Evolutionary conservation across 495 filamentous ascomycete species (phyloP), one percentile per base, ranked within the genome.

Genomic region (Aspergillus kassunensis): DNA sequence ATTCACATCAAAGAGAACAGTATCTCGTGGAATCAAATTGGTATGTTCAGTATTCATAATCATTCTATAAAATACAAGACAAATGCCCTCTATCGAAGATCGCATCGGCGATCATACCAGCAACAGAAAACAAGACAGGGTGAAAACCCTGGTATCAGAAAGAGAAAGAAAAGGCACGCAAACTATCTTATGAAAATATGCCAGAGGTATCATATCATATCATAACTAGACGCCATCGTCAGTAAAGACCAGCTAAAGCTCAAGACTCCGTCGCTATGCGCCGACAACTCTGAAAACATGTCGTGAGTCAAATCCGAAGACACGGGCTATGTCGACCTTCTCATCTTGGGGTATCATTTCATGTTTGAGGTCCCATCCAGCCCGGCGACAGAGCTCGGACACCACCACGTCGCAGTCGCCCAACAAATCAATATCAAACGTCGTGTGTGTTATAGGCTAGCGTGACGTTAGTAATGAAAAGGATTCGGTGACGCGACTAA

Each of bases 391-490:
- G 20, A 99, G 83, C 71, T 97, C 95, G 0, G 84, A 82, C 3
- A 97, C 89, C 27, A 97, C 83, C 16, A 88, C 81, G 61, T 99
- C 93, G 66, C 93, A 97, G 58, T 96, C 89, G 21, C 93, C 93
- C 37, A 97, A 76, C 35, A 99, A 74, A 67, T 96, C 90, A 50
- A 99, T 86, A 67, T 99, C 93, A 44, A 99, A 99, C 56, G 91
- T 87, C 47, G 95, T 84, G 62, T 97, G 93, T 5, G 76, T 77
- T 21, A 96, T 89, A 20, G 89, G 87, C 75, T 89, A 27, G 54
- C 24, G 8, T 7, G 36, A 15, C 6, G 33, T 66, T 36, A 62
- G 34, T 25, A 6, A 21, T 40, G 47, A 39, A 44, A 30, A 9
- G 16, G 16, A 34, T 43, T 5, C 15, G 16, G 3, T 36, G 21